These are phyloP conservation scores for Bathelium albidoporum DNA, from an alignment of 495 filamentous ascomycete species.

Conservation along the genomic window DNA sequence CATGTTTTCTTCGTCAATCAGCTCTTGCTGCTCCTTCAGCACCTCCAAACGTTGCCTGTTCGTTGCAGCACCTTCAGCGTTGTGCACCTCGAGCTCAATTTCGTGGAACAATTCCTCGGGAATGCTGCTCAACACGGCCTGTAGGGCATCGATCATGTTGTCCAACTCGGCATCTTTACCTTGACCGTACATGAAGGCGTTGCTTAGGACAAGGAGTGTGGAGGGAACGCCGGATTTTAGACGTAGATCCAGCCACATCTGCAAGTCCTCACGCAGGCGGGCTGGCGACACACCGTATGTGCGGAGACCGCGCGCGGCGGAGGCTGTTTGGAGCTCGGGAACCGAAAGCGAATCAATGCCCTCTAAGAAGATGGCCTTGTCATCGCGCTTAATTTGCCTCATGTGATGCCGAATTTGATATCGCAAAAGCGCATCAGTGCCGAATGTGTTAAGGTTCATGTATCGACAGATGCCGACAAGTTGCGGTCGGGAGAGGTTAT, in stretches of 20 bases:
- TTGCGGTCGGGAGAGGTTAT: constrained; percentile 93
- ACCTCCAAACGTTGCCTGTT: constrained; percentile 99
- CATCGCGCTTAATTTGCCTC: constrained; percentile 98
- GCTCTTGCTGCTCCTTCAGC: constrained; percentile 94
- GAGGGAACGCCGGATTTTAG: constrained; percentile 88
- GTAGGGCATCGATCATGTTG: constrained; percentile 86
- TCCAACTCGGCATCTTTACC: constrained; percentile 82
- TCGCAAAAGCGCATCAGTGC: constrained; percentile 92
- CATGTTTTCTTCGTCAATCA: constrained; percentile 94
- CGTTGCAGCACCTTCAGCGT: constrained; percentile 90
- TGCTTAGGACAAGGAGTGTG: constrained; percentile 89
- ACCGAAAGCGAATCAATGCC: constrained; percentile 90
- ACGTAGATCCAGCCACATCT: constrained; percentile 90
- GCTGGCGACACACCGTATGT: constrained; percentile 84
- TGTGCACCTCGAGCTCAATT: constrained; percentile 97
- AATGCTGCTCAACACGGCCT: constrained; percentile 83
- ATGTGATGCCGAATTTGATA: constrained; percentile 96
- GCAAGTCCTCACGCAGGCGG: constrained; percentile 78
- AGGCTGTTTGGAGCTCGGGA: constrained; percentile 83
- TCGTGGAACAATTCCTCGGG: constrained; percentile 99
- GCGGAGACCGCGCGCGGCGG: constrained; percentile 80
- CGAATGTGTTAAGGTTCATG: constrained; percentile 95
- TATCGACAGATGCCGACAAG: constrained; percentile 96
- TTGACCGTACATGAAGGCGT: constrained; percentile 89
- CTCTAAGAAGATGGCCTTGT: constrained; percentile 89